Percentiles rank a stretch among this genome's conserved stretches.
Conservation (phyloP, 2,329 filamentous ascomycete genomes). For the Fusarium hainanense region DNA sequence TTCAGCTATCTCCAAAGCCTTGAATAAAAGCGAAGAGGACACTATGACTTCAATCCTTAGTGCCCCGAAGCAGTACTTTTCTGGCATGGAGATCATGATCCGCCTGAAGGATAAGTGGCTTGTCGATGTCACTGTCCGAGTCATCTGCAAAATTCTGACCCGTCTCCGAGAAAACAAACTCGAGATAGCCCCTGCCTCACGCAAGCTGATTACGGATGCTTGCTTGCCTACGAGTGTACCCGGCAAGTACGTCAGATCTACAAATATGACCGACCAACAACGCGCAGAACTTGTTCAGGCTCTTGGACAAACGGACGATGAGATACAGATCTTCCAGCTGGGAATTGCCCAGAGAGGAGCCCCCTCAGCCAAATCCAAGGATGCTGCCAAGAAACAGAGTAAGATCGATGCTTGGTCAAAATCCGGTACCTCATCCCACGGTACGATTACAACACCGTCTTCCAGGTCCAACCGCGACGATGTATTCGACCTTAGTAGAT, state of each 20-base stretch:
- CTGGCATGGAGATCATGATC: conserved; percentile 87
- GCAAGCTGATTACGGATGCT: conserved; percentile 72
- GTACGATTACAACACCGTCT: conserved; percentile 38
- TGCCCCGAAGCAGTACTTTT: conserved; percentile 60
- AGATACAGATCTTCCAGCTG: conserved; percentile 61
- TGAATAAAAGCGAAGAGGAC: conserved; percentile 52
- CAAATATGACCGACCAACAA: conserved; percentile 83
- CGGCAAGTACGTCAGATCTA: conserved; percentile 71
- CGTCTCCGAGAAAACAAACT: conserved; percentile 83
- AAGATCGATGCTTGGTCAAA: conserved; percentile 72
- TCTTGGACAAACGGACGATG: conserved; percentile 68
- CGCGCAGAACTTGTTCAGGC: conserved; percentile 82
- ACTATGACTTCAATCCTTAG: conserved; percentile 55
- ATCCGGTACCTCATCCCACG: conserved; percentile 52
- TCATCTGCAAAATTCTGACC: conserved; percentile 85
- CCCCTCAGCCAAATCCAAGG: conserved; percentile 41
- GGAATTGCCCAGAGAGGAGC: conserved; percentile 46
- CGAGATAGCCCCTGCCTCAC: conserved; percentile 70
- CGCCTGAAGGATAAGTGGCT: conserved; percentile 89
- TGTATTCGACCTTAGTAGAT: conserved; percentile 59
- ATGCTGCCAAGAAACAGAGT: conserved; percentile 65
- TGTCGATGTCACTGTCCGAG: conserved; percentile 80
- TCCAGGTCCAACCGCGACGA: conserved; percentile 59
- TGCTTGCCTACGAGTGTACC: conserved; percentile 67
- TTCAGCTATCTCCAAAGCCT: conserved; percentile 66